Conservation (phyloP, 1,284 basidiomycete genomes). For the Pseudozyma sp. region DNA sequence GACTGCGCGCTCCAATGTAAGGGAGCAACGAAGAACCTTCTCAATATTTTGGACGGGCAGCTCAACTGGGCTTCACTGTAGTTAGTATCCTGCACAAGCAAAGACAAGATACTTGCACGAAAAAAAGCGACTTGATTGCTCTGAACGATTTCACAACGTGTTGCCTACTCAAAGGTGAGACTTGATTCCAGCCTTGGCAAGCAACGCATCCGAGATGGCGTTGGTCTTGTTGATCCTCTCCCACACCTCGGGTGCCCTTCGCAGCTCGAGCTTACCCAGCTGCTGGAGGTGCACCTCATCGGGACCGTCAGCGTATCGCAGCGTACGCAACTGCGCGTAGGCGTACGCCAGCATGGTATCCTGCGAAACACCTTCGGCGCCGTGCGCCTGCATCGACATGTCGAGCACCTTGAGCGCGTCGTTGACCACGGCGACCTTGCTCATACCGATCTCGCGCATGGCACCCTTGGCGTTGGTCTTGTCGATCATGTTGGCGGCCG, state of each 20-base stretch:
- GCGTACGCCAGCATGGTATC: conserved; percentile 83
- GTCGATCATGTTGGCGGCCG: conserved; percentile 95
- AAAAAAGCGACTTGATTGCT: conserved; percentile 1
- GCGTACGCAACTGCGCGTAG: conserved; percentile 84
- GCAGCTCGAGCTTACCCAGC: conserved; percentile 82
- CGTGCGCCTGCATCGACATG: conserved; percentile 88
- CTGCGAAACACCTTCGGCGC: conserved; percentile 92
- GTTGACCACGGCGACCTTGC: conserved; percentile 86
- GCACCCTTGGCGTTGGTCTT: conserved; percentile 90
- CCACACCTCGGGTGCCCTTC: conserved; percentile 56
- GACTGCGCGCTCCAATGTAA: too few species aligned
- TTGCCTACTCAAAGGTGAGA: conserved; percentile 40
- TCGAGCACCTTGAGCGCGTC: conserved; percentile 90
- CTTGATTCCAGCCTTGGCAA: conserved; percentile 54
- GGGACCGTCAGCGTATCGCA: conserved; percentile 61
- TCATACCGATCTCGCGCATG: conserved; percentile 94
- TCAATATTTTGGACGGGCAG: too few species aligned
- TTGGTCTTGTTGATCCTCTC: conserved; percentile 44
- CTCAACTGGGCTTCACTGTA: too few species aligned
- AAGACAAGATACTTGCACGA: too few species aligned
- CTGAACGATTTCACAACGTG: too few species aligned
- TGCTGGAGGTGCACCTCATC: conserved; percentile 89
- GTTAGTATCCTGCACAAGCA: too few species aligned
- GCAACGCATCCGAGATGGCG: conserved; percentile 34
- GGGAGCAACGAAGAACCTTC: too few species aligned